Evolutionary conservation across 2,329 filamentous ascomycete genomes (phyloP).

Genomic region (Sporothrix dimorphospora): DNA sequence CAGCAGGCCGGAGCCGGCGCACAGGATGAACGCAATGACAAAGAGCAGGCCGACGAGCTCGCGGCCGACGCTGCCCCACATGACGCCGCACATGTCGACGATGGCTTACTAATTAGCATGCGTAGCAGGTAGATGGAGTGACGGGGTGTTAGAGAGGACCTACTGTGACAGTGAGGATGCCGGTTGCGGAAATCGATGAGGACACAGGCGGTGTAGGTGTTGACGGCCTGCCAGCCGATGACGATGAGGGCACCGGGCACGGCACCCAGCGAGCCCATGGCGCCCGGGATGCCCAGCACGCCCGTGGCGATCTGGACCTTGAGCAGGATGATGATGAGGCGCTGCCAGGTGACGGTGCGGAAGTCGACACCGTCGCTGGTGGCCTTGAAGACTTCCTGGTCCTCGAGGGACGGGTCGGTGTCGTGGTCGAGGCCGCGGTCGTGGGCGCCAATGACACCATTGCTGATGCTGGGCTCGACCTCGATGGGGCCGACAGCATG

Average conservation of each 20-base stretch:
- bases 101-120: constrained; percentile 34
- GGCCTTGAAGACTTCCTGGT: constrained; percentile 50
- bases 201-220: constrained; percentile 44
- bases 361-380: constrained; percentile 47
- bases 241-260: constrained; percentile 83
- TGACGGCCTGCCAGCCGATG: constrained; percentile 58
- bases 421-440: no score
- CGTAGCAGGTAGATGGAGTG: background rate
- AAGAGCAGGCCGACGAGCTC: constrained; percentile 61
- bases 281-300: constrained; percentile 63
- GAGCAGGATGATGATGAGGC: constrained; percentile 52
- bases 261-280: constrained; percentile 77
- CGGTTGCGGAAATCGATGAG: constrained; percentile 42
- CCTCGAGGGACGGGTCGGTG: background rate
- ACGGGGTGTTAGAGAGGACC: background rate
- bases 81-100: constrained; percentile 59
- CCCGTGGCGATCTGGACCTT: constrained; percentile 56
- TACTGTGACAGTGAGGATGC: constrained; percentile 45
- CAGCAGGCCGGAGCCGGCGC: constrained; percentile 57
- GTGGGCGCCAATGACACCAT: constrained; percentile 12
- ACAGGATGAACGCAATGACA: constrained; percentile 51
- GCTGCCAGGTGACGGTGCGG: constrained; percentile 52
- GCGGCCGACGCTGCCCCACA: constrained; percentile 55
- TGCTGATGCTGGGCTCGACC: constrained; percentile 18
- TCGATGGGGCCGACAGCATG: constrained; percentile 16